Evolutionary conservation across 2,329 filamentous ascomycete species (phyloP), one percentile per base, ranked within the genome.

Genomic region (Penicillium sp.): DNA sequence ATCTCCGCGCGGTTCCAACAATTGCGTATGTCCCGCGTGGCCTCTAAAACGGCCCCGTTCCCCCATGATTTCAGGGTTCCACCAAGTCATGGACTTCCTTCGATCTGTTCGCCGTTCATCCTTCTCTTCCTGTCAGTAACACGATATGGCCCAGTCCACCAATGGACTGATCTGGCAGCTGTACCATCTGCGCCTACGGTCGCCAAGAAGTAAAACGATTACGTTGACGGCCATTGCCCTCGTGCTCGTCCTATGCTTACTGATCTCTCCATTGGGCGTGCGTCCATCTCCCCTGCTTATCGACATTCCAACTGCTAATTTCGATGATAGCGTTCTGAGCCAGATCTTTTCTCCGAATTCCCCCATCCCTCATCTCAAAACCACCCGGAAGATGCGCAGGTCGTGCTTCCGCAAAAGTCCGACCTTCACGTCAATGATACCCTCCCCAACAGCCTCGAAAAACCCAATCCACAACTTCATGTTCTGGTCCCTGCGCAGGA

Each of bases 401-500:
- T 64, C 32, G 38, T 59, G 32, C 43, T 54, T 13, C 45, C 50
- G 13, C 44, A 35, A 6, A 39, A 39, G 23, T 47, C 45, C 13
- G 26, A 42, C 17, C 30, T 56, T n/a, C 40, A 38, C 26, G 36
- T 50, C 30, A 57, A 60, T 44, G 49, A 52, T 22, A 58, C 50
- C 11, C 50, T 64, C 12, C 59, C 61, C 7, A 45, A 48, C 13
- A 54, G 54, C 30, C 43, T 62, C 5, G 51, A 57, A 29, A 65
- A 66, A 32, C 45, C 50, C 4, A 63, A 60, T 32, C 61, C 63
- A 0, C 63, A 60, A 31, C 75, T 80, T 44, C 76, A 80, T 54
- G 67, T 80, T 25, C 55, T 80, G 17, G 64, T 80, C 32, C 70
- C 73, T 4, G 67, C 72, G 4, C 63, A 65, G 25, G 61, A 64